phyloP scores from a whole-genome alignment of 129 eudicot species.

The Smallanthus sonchifolius region DNA sequence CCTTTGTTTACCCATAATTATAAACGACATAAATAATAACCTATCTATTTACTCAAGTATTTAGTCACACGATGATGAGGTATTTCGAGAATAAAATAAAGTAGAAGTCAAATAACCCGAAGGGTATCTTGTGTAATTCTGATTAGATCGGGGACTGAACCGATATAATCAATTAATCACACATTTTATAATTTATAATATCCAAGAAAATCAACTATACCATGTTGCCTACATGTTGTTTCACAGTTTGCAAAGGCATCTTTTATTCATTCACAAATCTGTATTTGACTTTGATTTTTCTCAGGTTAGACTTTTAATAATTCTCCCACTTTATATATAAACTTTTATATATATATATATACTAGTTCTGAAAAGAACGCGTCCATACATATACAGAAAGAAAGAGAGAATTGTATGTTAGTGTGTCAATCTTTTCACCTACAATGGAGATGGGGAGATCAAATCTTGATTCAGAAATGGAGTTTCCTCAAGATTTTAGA shows the following conservation, averaged over 20 bases:
- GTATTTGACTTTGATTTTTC: slow-evolving; percentile 49
- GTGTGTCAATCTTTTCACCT: slow-evolving; percentile 28
- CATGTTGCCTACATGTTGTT: slow-evolving; percentile 15
- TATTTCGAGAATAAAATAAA: no score
- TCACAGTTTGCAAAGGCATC: background rate
- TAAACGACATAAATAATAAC: no score
- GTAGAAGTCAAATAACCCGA: background rate
- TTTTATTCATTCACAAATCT: slow-evolving; percentile 16
- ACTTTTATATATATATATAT: no score
- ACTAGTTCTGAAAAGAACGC: no score
- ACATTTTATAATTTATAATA: background rate
- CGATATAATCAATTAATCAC: background rate
- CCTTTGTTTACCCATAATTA: no score
- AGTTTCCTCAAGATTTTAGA: slow-evolving; percentile 71
- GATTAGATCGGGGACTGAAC: slow-evolving; percentile 13
- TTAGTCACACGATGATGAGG: no score
- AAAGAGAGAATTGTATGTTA: background rate
- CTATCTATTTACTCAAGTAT: no score
- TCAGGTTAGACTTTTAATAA: slow-evolving; percentile 20
- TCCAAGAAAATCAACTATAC: slow-evolving; percentile 27
- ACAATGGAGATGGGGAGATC: slow-evolving; percentile 28
- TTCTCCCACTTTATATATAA: slow-evolving; percentile 13
- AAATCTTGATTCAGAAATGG: slow-evolving; percentile 36
- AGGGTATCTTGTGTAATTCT: background rate
- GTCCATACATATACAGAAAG: background rate